Conservation (phyloP, 805 yeast species). For the Vanderwaltozyma tropicalis region DNA sequence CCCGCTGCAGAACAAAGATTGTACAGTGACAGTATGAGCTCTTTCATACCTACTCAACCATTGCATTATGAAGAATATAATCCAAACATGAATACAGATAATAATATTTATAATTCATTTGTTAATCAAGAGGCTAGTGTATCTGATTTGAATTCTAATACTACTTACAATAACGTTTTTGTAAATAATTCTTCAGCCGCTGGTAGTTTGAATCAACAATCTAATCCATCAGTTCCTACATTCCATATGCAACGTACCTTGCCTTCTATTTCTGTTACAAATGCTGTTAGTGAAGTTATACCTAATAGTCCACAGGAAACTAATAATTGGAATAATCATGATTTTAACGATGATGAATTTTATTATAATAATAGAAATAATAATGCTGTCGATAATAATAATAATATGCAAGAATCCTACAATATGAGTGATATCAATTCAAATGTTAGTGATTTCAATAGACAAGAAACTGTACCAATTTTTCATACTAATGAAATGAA, state of each 20-base stretch:
- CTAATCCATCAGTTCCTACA: background rate
- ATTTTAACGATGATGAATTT: background rate
- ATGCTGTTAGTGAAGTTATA: background rate
- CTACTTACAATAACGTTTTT: background rate
- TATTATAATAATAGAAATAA: constrained; percentile 1
- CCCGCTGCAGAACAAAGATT: too few relatives aligned
- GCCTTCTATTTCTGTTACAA: constrained; percentile 2
- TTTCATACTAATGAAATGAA: background rate
- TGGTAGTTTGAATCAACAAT: background rate
- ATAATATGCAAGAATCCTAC: background rate
- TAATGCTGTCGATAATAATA: background rate
- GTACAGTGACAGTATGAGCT: background rate
- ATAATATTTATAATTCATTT: background rate
- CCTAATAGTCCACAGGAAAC: constrained; percentile 2
- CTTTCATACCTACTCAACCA: background rate
- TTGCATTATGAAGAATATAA: background rate
- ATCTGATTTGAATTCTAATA: background rate
- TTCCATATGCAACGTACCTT: background rate
- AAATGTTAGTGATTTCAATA: background rate
- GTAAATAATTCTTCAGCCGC: background rate
- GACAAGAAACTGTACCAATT: constrained; percentile 2
- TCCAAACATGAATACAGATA: background rate
- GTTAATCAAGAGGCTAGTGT: background rate
- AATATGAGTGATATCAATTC: background rate
- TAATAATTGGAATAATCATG: background rate